A percentile compares a stretch with the other conserved stretches of the same genome.
These are phyloP conservation scores for Canna indica DNA, from an alignment of 176 grass and related monocot species.

Conservation along the genomic window DNA sequence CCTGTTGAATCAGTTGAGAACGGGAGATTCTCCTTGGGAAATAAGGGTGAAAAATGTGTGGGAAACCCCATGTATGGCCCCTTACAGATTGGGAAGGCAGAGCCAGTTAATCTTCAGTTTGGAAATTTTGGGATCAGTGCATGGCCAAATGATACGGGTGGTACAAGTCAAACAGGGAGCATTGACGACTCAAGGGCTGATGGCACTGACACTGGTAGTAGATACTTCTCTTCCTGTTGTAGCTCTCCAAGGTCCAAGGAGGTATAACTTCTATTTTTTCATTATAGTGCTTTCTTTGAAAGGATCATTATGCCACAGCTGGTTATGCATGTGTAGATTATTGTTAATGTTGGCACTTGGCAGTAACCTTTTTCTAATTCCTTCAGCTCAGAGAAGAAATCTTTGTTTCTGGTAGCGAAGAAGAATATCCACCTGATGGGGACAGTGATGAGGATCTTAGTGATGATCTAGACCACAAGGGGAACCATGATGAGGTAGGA, in stretches of 20 bases:
- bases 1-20: not conserved
- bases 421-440: slow-evolving; percentile 47
- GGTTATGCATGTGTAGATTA: not conserved
- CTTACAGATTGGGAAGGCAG: slow-evolving; percentile 50
- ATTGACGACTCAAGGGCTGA: slow-evolving; percentile 35
- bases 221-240: slow-evolving; percentile 37
- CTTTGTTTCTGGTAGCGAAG: slow-evolving; percentile 67
- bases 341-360: not conserved
- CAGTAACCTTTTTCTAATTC: not conserved
- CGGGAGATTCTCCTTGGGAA: not conserved
- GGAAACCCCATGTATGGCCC: slow-evolving; percentile 72
- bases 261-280: slow-evolving; percentile 24
- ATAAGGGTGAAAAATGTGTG: slow-evolving; percentile 30
- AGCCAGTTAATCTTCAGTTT: slow-evolving; percentile 86
- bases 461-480: slow-evolving; percentile 43
- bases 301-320: not conserved
- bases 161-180: slow-evolving; percentile 65
- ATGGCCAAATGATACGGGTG: slow-evolving; percentile 71
- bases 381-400: slow-evolving; percentile 47
- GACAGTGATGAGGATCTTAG: slow-evolving; percentile 68
- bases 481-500: slow-evolving; percentile 64
- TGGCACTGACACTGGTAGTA: slow-evolving; percentile 51
- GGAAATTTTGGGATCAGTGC: slow-evolving; percentile 81
- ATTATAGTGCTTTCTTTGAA: slow-evolving; percentile 11
- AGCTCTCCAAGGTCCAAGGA: slow-evolving; percentile 79